Conservation (phyloP, 495 filamentous ascomycete genomes). For the Neurospora discreta region DNA sequence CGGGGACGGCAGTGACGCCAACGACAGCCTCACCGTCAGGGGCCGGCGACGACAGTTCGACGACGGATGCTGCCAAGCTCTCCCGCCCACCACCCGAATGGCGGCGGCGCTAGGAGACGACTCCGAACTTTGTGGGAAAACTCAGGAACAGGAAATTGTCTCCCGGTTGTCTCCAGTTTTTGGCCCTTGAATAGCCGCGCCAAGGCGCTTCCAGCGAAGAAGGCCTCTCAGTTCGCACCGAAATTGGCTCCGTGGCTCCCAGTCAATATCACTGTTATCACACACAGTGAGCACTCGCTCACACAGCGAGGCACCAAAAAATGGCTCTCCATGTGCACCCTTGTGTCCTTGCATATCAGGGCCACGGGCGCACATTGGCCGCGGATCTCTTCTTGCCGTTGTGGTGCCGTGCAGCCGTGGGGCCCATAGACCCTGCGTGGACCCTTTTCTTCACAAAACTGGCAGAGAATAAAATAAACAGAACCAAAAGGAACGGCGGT, state of each 20-base stretch:
- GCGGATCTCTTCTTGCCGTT: not conserved
- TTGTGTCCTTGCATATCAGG: constrained; percentile 3
- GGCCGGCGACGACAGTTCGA: not conserved
- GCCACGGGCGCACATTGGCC: not conserved
- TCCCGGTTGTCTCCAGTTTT: not conserved
- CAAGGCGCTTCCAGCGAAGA: not conserved
- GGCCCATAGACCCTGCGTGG: not conserved
- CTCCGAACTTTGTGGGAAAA: not conserved
- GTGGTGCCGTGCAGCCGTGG: not conserved
- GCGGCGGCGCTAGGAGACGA: not conserved
- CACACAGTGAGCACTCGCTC: not conserved
- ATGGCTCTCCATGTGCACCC: constrained; percentile 8
- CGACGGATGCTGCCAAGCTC: not conserved
- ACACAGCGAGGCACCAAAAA: not conserved
- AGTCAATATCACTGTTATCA: not conserved
- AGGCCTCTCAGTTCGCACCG: not conserved
- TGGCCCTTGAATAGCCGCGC: not conserved
- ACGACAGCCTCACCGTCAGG: not conserved
- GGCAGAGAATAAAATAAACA: not conserved
- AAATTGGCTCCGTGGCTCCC: too few relatives aligned
- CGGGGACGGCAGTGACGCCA: not conserved
- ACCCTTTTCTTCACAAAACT: not conserved
- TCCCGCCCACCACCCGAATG: not conserved
- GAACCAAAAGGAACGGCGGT: not conserved
- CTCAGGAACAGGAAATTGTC: not conserved